phyloP scores from a whole-genome alignment of 345 rosid genomes.

The Populus pruinosa region DNA sequence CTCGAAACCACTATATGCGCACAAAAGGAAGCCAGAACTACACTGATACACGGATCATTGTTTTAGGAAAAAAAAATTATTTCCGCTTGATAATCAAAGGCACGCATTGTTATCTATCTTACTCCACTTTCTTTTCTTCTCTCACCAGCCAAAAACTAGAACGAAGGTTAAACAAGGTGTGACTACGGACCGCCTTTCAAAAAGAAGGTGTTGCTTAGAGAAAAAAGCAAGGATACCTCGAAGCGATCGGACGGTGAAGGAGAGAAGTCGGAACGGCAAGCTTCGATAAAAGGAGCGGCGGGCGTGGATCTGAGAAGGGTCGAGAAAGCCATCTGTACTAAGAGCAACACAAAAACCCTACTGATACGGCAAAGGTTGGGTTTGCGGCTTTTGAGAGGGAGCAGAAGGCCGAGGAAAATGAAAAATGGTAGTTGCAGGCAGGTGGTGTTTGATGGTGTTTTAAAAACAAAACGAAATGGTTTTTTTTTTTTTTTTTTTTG shows the following conservation, averaged over 20 bases:
- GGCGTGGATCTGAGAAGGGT: conserved; percentile 64
- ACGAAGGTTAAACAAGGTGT: neutral
- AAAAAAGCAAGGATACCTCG: conserved; percentile 44
- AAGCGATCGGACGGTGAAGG: conserved; percentile 39
- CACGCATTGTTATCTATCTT: neutral
- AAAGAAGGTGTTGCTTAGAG: neutral
- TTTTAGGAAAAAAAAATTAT: too few relatives aligned
- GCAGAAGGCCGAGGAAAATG: conserved; percentile 14
- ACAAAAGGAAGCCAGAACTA: too few relatives aligned
- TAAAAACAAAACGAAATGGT: neutral
- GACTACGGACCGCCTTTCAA: neutral
- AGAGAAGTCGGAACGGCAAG: conserved; percentile 38
- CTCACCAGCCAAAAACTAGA: neutral
- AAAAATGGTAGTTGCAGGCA: neutral
- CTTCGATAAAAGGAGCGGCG: conserved; percentile 30
- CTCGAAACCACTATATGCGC: neutral
- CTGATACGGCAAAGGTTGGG: neutral
- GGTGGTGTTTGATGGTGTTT: neutral
- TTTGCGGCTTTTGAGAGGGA: conserved; percentile 19
- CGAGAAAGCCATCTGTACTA: conserved; percentile 55
- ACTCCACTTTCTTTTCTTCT: neutral
- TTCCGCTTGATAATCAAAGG: too few relatives aligned
- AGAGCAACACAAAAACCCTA: conserved; percentile 23
- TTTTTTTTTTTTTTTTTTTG: too few relatives aligned
- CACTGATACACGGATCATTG: too few relatives aligned